These are phyloP conservation scores for Dictyostelium intermedium DNA, from an alignment of 78 protist species.

Conservation along the genomic window DNA sequence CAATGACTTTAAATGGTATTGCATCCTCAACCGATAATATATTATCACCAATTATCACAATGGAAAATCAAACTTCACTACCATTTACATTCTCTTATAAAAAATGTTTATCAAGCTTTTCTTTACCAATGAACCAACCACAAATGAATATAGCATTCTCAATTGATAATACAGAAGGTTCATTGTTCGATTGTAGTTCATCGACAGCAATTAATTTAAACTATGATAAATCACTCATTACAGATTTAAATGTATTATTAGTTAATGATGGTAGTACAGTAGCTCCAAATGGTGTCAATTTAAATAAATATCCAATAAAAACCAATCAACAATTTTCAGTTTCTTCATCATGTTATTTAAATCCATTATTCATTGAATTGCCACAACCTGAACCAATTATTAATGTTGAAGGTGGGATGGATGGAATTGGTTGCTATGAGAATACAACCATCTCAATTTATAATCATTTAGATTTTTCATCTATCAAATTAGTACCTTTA, in stretches of 20 bases:
- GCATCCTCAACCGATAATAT: not conserved
- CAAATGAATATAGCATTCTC: not conserved
- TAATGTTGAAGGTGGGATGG: not conserved
- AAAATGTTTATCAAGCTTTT: not conserved
- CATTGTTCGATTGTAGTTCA: not conserved
- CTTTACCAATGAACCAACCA: not conserved
- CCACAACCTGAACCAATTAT: conserved; percentile 3
- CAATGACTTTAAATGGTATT: not conserved
- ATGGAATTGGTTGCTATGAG: not conserved
- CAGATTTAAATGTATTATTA: not conserved
- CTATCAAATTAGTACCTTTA: not conserved
- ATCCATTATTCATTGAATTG: not conserved
- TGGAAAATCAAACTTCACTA: not conserved
- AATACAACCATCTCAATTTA: not conserved
- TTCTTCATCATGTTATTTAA: not conserved
- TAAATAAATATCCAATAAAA: not conserved
- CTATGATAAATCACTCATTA: not conserved
- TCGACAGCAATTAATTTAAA: not conserved
- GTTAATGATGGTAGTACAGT: not conserved
- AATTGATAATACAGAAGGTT: not conserved
- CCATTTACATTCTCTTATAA: not conserved
- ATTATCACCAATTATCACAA: not conserved
- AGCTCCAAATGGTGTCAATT: not conserved
- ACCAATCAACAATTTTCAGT: not conserved
- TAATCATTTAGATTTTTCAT: not conserved